Evolutionary conservation across 2,329 filamentous ascomycete species (phyloP).

Genomic region (Colletotrichum chrysophilum): DNA sequence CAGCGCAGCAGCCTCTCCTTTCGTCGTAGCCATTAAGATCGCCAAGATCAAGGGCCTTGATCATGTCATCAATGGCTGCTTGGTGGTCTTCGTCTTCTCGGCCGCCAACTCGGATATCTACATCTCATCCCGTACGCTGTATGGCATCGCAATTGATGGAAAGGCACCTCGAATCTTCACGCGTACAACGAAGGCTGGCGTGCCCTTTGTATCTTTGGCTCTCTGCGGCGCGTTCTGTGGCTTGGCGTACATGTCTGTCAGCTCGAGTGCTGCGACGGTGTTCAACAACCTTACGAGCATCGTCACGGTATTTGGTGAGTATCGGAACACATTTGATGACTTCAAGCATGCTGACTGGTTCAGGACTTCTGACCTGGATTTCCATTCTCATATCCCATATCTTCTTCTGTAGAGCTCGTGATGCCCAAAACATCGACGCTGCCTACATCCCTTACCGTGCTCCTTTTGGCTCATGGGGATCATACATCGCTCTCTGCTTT

Average conservation of each 20-base stretch:
- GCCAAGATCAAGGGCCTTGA: constrained; percentile 11
- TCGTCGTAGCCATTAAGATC: constrained; percentile 10
- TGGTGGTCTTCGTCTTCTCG: constrained; percentile 10
- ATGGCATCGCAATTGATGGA: constrained; percentile 42
- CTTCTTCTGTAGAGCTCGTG: constrained; percentile 39
- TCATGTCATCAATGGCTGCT: constrained; percentile 11
- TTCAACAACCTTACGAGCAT: constrained; percentile 49
- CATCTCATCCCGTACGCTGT: constrained; percentile 44
- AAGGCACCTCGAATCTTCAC: constrained; percentile 42
- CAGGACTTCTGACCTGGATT: constrained; percentile 33
- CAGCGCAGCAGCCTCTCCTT: constrained; percentile 24
- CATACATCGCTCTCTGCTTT: background rate
- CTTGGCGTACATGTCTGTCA: constrained; percentile 46
- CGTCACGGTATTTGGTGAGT: constrained; percentile 34
- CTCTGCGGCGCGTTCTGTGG: constrained; percentile 38
- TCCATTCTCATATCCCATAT: constrained; percentile 44
- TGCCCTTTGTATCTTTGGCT: constrained; percentile 44
- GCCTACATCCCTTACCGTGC: constrained; percentile 42
- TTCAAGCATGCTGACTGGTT: fast-evolving
- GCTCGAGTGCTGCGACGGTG: constrained; percentile 37
- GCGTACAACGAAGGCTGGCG: constrained; percentile 39
- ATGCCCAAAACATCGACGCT: constrained; percentile 38
- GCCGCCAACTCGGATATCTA: constrained; percentile 29
- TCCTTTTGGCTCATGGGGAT: constrained; percentile 23
- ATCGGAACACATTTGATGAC: fast-evolving